Base-by-base conservation (phyloP, 1,139 yeast genomes). In the Geotrichum candidum region DNA sequence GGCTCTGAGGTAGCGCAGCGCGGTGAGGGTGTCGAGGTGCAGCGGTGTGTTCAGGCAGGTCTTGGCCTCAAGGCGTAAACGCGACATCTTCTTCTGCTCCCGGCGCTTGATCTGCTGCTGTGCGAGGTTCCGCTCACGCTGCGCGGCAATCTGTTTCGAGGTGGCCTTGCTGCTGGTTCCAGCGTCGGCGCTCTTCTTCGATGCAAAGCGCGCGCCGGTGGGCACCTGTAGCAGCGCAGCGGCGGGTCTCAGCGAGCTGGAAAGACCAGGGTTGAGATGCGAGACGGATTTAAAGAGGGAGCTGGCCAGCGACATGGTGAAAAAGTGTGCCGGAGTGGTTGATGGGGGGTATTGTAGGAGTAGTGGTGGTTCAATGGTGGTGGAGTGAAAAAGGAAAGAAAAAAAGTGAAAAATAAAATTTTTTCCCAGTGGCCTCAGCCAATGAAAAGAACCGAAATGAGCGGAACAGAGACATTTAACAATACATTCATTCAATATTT, bases 1-100 rank as follows among this genome's bases (percentile, higher is more conserved):
- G 0, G 98, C 96, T 66, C 97, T 81, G 63, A 94, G 73, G 70
- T 86, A 91, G 70, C 87, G 82, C 73, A 91, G 75, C 0, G 97
- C 98, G 25, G 78, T 75, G 13, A 89, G 83, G 13, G 90, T 80
- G 55, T 84, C 86, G 87, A 89, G 85, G 72, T 85, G 87, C 59
- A 88, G 77, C 1, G 91, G 90, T 48, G 71, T 65, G 22, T 46
- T 53, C 27, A 64, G 63, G 9, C 45, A 27, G 56, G 63, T 64
- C 38, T 56, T 59, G 35, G 72, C 71, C 63, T 69, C 71, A 48
- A 64, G 60, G 51, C 65, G 65, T 65, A 67, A 66, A 61, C 64
- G 54, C 64, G 65, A 64, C 62, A 68, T 61, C 13, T 63, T 65
- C 58, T 65, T 63, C 27, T 67, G 69, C 54, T 68, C 72, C 29